Percentiles rank a stretch among this genome's conserved stretches.
These are phyloP conservation scores for Prunella vulgaris DNA, from an alignment of 257 asterid genomes.

Conservation along the genomic window DNA sequence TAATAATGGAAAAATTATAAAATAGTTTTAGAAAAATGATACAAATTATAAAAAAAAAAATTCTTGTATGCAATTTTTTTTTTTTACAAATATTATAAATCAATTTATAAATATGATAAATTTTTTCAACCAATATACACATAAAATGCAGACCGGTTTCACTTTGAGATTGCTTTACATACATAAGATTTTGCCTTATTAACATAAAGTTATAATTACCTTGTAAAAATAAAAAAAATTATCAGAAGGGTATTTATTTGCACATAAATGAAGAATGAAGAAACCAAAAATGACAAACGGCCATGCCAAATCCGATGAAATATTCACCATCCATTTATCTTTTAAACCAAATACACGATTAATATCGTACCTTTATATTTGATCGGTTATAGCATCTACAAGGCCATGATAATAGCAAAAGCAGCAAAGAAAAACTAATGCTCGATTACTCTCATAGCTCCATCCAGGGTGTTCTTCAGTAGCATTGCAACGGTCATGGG, in stretches of 20 bases:
- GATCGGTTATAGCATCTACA: background rate
- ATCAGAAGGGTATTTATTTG: too few species aligned
- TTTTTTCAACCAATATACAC: too few species aligned
- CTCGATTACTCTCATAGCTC: constrained; percentile 73
- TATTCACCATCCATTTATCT: background rate
- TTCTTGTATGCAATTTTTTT: too few species aligned
- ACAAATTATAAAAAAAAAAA: too few species aligned
- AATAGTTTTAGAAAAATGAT: too few species aligned
- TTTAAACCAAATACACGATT: background rate
- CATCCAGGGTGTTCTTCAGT: constrained; percentile 78
- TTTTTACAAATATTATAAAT: too few species aligned
- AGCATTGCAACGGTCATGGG: constrained; percentile 98
- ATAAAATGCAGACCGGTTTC: too few species aligned
- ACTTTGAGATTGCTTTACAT: too few species aligned
- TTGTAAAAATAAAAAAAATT: background rate
- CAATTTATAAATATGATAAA: too few species aligned
- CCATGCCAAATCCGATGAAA: background rate
- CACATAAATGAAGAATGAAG: background rate
- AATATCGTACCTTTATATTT: background rate
- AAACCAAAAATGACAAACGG: background rate
- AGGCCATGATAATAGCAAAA: background rate
- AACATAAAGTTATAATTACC: too few species aligned
- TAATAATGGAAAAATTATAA: too few species aligned
- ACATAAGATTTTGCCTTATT: too few species aligned
- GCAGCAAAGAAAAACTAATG: constrained; percentile 5